These are phyloP conservation scores for Tagetes erecta DNA, from an alignment of 129 eudicot species.

Conservation along the genomic window DNA sequence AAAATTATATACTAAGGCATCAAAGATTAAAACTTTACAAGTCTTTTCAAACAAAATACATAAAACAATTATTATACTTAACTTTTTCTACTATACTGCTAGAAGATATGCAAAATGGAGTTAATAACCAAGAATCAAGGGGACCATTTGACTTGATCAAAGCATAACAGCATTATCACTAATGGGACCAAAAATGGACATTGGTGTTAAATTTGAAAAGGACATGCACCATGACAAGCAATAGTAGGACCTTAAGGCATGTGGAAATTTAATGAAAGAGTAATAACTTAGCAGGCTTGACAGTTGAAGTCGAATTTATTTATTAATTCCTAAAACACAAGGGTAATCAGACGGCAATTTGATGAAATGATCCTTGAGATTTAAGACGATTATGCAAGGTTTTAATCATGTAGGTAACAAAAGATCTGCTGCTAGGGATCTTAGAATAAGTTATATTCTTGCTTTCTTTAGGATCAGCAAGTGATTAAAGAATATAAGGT, in stretches of 20 bases:
- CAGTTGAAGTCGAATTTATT: neutral
- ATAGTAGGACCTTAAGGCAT: constrained; percentile 11
- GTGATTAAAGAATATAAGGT: neutral
- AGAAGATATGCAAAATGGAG: neutral
- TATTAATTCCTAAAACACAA: neutral
- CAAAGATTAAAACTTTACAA: neutral
- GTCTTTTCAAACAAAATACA: neutral
- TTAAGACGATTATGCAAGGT: neutral
- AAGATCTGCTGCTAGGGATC: neutral
- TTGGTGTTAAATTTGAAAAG: constrained; percentile 21
- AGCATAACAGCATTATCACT: constrained; percentile 16
- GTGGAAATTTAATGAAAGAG: neutral
- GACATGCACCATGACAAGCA: constrained; percentile 28
- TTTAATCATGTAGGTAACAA: constrained; percentile 7
- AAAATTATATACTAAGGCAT: neutral
- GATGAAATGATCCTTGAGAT: neutral
- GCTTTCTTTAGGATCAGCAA: constrained; percentile 1
- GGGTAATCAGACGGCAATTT: neutral
- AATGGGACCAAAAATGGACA: constrained; percentile 22
- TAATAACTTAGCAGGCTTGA: constrained; percentile 18
- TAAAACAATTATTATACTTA: neutral
- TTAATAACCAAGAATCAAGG: neutral
- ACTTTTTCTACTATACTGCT: constrained; percentile 10
- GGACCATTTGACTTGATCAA: constrained; percentile 25
- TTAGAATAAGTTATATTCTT: neutral